phyloP scores from a whole-genome alignment of 352 stramenopile species.

The Globisporangium perplexum region DNA sequence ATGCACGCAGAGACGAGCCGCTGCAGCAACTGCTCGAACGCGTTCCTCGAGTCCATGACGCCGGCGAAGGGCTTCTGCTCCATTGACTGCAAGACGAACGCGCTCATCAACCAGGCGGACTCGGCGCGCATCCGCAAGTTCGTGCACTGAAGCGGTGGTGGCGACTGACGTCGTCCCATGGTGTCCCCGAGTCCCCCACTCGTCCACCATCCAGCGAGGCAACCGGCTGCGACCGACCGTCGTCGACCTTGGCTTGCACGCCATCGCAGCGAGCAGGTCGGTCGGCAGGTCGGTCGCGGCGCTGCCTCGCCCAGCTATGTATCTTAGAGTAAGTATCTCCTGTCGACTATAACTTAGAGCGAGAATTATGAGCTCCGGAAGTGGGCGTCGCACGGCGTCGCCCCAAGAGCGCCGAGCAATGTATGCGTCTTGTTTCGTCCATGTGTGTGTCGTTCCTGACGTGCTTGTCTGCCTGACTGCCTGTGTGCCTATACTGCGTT shows the following conservation, averaged over 20 bases:
- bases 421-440: not conserved
- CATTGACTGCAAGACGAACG: constrained; percentile 86
- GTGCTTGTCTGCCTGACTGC: not conserved
- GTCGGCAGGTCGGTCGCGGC: too few species aligned
- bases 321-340: constrained; percentile 14
- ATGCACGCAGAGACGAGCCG: constrained; percentile 79
- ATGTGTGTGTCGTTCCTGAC: not conserved
- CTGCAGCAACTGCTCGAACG: constrained; percentile 76
- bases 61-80: constrained; percentile 71
- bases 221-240: too few species aligned
- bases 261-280: not conserved
- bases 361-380: constrained; percentile 13
- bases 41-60: constrained; percentile 61
- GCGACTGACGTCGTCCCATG: too few species aligned
- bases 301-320: not conserved
- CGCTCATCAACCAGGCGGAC: constrained; percentile 65
- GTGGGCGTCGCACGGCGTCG: not conserved
- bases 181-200: not conserved
- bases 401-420: not conserved
- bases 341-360: constrained; percentile 16
- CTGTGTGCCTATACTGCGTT: constrained; percentile 26
- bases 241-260: not conserved
- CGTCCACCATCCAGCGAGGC: not conserved
- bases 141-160: constrained; percentile 26
- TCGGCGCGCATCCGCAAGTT: constrained; percentile 55